These are phyloP conservation scores for Ciborinia camelliae DNA, from an alignment of 2,329 filamentous ascomycete genomes.

Conservation along the genomic window DNA sequence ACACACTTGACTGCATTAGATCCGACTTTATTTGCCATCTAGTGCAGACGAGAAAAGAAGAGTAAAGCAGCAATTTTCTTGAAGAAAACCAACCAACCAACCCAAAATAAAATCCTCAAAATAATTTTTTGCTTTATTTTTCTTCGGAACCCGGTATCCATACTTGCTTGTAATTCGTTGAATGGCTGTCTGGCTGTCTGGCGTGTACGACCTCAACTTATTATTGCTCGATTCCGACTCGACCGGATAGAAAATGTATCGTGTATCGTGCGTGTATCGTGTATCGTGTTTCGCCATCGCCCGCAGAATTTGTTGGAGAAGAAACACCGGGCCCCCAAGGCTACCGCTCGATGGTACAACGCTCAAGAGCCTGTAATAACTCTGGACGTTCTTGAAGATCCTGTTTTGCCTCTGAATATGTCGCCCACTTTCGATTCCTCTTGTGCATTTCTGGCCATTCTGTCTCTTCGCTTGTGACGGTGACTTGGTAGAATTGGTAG, in stretches of 20 bases:
- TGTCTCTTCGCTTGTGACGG: constrained; percentile 78
- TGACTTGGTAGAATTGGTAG: constrained; percentile 83
- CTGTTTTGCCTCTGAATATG: constrained; percentile 75
- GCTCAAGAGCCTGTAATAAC: constrained; percentile 80
- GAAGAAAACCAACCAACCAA: constrained; percentile 24
- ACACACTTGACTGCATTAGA: constrained; percentile 31
- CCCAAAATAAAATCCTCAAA: constrained; percentile 23
- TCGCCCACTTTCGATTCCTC: constrained; percentile 85
- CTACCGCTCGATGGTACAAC: constrained; percentile 48
- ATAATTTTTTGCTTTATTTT: constrained; percentile 14
- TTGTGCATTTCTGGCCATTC: constrained; percentile 96
- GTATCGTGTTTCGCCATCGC: constrained; percentile 21
- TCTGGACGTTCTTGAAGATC: constrained; percentile 77
- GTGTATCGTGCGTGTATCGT: constrained; percentile 10
- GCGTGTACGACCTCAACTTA: constrained; percentile 1
- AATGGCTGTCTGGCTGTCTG: constrained; percentile 6
- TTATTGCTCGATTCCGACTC: neutral
- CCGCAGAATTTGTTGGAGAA: constrained; percentile 21
- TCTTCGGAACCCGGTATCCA: constrained; percentile 21
- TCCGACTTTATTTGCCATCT: constrained; percentile 38
- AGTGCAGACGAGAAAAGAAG: constrained; percentile 32
- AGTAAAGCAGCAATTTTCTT: constrained; percentile 31
- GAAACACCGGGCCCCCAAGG: constrained; percentile 40
- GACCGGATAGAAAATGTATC: neutral
- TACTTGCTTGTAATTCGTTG: constrained; percentile 18